Conservation (phyloP, 345 rosid species). For the Boechera divaricarpa region DNA sequence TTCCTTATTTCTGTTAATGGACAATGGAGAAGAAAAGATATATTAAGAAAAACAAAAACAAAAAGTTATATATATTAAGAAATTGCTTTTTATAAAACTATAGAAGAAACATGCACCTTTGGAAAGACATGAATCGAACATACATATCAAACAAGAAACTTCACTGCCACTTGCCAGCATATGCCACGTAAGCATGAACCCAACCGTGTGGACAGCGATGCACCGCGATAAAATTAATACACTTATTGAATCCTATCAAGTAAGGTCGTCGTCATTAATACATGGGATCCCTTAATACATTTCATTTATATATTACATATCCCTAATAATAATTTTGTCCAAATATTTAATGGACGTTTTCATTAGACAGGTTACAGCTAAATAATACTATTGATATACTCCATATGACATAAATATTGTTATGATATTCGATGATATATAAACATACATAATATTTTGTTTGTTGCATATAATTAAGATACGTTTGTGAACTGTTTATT, state of each 20-base stretch:
- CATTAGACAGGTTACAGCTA: constrained; percentile 14
- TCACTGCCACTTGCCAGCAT: constrained; percentile 45
- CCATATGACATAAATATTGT: not conserved
- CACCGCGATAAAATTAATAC: constrained; percentile 35
- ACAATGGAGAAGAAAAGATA: not conserved
- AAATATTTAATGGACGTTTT: constrained; percentile 23
- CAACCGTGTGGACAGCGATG: constrained; percentile 52
- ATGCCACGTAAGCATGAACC: constrained; percentile 41
- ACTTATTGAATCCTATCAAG: constrained; percentile 15
- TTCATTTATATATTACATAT: not conserved
- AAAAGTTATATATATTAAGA: not conserved
- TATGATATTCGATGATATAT: not conserved
- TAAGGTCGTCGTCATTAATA: constrained; percentile 20
- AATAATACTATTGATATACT: constrained; percentile 11
- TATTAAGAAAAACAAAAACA: not conserved
- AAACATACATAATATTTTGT: not conserved
- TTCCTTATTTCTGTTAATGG: not conserved
- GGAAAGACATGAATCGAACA: constrained; percentile 43
- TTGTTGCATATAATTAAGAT: not conserved
- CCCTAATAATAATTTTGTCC: not conserved
- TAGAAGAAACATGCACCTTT: constrained; percentile 47
- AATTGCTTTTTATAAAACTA: not conserved
- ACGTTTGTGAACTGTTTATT: constrained; percentile 7
- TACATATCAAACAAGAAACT: constrained; percentile 44
- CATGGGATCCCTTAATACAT: not conserved